These are phyloP conservation scores for Beauveria caledonica DNA, from an alignment of 2,329 filamentous ascomycete species.

Conservation along the genomic window DNA sequence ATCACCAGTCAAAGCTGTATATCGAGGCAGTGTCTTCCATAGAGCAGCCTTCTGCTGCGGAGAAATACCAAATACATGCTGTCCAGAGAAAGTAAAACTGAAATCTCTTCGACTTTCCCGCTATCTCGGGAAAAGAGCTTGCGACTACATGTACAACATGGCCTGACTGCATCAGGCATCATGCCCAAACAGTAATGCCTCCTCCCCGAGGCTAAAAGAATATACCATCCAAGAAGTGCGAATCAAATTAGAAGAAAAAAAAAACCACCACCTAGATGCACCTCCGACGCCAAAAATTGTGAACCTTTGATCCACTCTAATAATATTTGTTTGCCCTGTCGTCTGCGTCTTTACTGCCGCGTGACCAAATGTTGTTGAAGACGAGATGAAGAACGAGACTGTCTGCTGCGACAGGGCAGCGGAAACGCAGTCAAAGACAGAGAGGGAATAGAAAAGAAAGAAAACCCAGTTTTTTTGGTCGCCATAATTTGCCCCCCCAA, in stretches of 20 bases:
- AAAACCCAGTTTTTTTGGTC: not conserved
- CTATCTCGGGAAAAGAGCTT: too few species aligned
- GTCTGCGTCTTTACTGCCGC: not conserved
- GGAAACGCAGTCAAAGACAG: not conserved
- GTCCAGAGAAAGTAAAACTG: too few species aligned
- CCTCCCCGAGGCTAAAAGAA: too few species aligned
- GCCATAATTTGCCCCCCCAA: not conserved
- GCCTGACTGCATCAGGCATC: too few species aligned
- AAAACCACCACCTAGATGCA: not conserved
- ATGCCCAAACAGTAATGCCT: too few species aligned
- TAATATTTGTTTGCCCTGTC: not conserved
- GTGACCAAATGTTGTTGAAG: conserved; percentile 1
- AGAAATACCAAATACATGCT: too few species aligned
- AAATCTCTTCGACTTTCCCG: too few species aligned
- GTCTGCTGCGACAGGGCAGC: not conserved
- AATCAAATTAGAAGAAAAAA: not conserved
- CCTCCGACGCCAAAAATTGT: not conserved
- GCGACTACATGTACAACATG: too few species aligned
- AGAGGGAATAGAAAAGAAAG: not conserved
- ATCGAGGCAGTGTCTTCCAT: too few species aligned
- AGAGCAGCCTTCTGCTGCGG: too few species aligned
- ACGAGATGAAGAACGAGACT: not conserved
- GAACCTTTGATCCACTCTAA: not conserved
- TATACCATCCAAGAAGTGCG: too few species aligned
- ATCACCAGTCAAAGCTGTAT: too few species aligned